Percentiles rank a stretch among this genome's conserved stretches.
Evolutionary conservation across 176 grass and related monocot species (phyloP).

Genomic region (Raddia guianensis): DNA sequence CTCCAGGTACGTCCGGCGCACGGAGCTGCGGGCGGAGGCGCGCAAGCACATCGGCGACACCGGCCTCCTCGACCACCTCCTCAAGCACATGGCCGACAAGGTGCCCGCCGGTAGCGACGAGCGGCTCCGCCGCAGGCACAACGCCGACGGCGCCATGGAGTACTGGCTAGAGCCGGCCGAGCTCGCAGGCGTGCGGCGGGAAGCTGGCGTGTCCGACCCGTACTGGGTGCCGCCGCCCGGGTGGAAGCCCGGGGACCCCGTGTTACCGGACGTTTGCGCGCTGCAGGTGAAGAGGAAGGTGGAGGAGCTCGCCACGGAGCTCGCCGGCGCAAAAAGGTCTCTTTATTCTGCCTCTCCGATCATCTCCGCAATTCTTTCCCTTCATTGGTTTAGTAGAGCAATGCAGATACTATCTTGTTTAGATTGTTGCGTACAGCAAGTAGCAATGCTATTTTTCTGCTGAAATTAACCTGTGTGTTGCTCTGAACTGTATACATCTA

Average conservation of each 20-base stretch:
- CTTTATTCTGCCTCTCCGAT: background rate
- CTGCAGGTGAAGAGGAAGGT: conserved; percentile 37
- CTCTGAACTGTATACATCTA: conserved; percentile 2
- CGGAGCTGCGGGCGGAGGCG: conserved; percentile 50
- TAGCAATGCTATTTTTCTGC: background rate
- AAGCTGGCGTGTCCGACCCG: conserved; percentile 53
- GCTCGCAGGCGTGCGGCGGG: conserved; percentile 36
- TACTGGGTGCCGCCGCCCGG: conserved; percentile 70
- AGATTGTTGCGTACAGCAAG: background rate
- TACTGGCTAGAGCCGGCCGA: conserved; percentile 85
- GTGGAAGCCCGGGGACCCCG: conserved; percentile 65
- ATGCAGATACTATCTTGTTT: background rate
- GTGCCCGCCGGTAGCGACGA: conserved; percentile 44
- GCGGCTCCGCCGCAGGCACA: conserved; percentile 58
- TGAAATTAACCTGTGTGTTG: conserved; percentile 22
- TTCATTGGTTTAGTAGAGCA: background rate
- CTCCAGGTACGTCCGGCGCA: conserved; percentile 34
- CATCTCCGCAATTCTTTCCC: background rate
- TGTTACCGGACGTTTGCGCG: conserved; percentile 32
- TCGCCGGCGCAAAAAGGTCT: conserved; percentile 43
- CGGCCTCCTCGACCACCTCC: conserved; percentile 79
- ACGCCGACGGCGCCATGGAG: conserved; percentile 60
- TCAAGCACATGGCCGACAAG: conserved; percentile 62
- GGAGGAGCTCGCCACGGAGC: conserved; percentile 40
- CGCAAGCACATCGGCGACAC: conserved; percentile 68